phyloP scores from a whole-genome alignment of 1,139 yeast genomes.

The Kodamaea alishanica region DNA sequence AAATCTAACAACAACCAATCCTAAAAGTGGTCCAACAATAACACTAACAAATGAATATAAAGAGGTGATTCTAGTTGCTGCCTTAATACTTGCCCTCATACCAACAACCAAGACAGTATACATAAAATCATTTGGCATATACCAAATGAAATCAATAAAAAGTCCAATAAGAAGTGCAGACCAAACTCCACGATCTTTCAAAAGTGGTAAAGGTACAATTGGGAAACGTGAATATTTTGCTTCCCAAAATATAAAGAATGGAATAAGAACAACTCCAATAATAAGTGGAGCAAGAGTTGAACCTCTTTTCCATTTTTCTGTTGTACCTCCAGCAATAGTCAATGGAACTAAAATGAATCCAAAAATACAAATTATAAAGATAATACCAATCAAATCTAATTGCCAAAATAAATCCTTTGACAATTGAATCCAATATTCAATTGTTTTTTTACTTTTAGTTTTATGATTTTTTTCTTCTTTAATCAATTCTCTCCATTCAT shows the following conservation, averaged over 20 bases:
- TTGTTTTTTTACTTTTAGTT: neutral
- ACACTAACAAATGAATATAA: slow-evolving; percentile 64
- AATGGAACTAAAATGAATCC: slow-evolving; percentile 56
- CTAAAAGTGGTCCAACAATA: slow-evolving; percentile 57
- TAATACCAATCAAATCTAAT: slow-evolving; percentile 52
- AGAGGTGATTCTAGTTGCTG: slow-evolving; percentile 65
- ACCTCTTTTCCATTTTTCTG: slow-evolving; percentile 48
- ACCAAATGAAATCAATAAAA: slow-evolving; percentile 55
- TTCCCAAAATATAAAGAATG: slow-evolving; percentile 56
- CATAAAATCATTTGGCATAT: slow-evolving; percentile 66
- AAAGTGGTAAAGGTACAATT: slow-evolving; percentile 52
- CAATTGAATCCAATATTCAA: slow-evolving; percentile 1
- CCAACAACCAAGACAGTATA: slow-evolving; percentile 64
- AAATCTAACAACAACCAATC: slow-evolving; percentile 48
- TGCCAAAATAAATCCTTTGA: slow-evolving; percentile 39
- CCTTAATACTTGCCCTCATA: slow-evolving; percentile 50
- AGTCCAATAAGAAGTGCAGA: slow-evolving; percentile 50
- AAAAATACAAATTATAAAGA: slow-evolving; percentile 46
- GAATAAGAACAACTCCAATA: slow-evolving; percentile 56
- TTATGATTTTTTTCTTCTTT: slow-evolving; percentile 21
- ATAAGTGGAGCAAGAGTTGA: slow-evolving; percentile 60
- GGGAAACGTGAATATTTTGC: slow-evolving; percentile 47
- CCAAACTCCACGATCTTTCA: slow-evolving; percentile 64
- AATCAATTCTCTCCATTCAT: slow-evolving; percentile 35
- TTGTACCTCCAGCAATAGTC: slow-evolving; percentile 56